phyloP scores from a whole-genome alignment of 805 yeast species.

The Priceomyces haplophilus region DNA sequence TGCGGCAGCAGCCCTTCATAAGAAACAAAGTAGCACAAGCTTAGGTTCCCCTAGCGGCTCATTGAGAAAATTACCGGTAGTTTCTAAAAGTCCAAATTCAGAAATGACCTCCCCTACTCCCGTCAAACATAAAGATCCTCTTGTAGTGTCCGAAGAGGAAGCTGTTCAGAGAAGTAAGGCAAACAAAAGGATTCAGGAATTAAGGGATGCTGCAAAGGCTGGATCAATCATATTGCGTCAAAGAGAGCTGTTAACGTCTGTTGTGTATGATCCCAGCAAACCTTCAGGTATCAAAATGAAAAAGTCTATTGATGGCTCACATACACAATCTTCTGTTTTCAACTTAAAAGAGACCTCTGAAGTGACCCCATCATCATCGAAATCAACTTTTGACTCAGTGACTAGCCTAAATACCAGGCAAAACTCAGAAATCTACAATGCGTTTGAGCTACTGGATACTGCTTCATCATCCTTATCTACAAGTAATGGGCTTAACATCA shows the following conservation, averaged over 20 bases:
- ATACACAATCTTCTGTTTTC: not conserved
- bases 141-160: constrained; percentile 17
- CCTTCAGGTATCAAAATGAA: constrained; percentile 23
- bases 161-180: constrained; percentile 17
- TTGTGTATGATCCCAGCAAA: constrained; percentile 39
- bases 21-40: constrained; percentile 9
- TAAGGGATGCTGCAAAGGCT: constrained; percentile 35
- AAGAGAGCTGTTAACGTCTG: constrained; percentile 32
- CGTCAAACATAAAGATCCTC: constrained; percentile 13
- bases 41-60: constrained; percentile 21
- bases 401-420: constrained; percentile 27
- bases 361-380: constrained; percentile 4
- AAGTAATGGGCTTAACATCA: constrained; percentile 16
- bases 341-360: not conserved
- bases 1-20: constrained; percentile 32
- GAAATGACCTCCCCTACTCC: constrained; percentile 12
- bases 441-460: not conserved
- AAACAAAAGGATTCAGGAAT: constrained; percentile 38
- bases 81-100: constrained; percentile 17
- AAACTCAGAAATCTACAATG: not conserved
- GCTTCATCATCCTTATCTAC: constrained; percentile 2
- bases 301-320: constrained; percentile 14
- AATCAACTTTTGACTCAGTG: constrained; percentile 15
- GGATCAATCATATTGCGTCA: constrained; percentile 39
- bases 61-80: constrained; percentile 11